These are phyloP conservation scores for Colletotrichum liriopes DNA, from an alignment of 2,329 filamentous ascomycete species.

Conservation along the genomic window DNA sequence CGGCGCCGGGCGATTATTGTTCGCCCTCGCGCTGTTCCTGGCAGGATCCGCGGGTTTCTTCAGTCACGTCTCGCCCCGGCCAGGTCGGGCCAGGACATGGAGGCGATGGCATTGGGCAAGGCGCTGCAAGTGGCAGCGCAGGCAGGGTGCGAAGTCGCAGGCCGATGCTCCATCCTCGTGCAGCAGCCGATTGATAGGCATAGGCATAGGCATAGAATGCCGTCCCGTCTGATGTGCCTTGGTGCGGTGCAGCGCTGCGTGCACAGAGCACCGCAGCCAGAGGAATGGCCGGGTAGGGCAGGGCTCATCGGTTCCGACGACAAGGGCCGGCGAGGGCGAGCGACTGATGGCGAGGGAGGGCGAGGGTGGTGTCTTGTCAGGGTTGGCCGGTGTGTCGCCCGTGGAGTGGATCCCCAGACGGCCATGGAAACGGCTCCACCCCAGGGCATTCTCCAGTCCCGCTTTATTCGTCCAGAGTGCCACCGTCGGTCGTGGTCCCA, in stretches of 20 bases:
- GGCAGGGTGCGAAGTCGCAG: conserved; percentile 16
- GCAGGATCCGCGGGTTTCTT: conserved; percentile 31
- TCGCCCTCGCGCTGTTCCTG: conserved; percentile 26
- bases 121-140: conserved; percentile 10
- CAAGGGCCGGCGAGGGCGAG: conserved; percentile 3
- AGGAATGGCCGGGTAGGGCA: conserved; percentile 29
- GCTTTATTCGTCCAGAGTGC: conserved; percentile 20
- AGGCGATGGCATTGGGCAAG: conserved; percentile 8
- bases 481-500: neutral
- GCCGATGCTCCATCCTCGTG: conserved; percentile 17
- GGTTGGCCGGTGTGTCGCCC: conserved; percentile 2
- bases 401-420: conserved; percentile 27
- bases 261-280: neutral
- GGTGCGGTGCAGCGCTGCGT: neutral
- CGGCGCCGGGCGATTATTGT: conserved; percentile 13
- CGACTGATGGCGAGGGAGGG: conserved; percentile 15
- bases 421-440: conserved; percentile 14
- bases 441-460: conserved; percentile 29
- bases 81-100: conserved; percentile 14
- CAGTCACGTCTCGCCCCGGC: conserved; percentile 23
- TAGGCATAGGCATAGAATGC: conserved; percentile 6
- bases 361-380: conserved; percentile 19
- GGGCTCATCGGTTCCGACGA: conserved; percentile 25
- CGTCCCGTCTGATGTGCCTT: conserved; percentile 22
- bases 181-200: conserved; percentile 13